Evolutionary conservation across 148 eudicot species (phyloP).

Genomic region (Hydrangea macrophylla): DNA sequence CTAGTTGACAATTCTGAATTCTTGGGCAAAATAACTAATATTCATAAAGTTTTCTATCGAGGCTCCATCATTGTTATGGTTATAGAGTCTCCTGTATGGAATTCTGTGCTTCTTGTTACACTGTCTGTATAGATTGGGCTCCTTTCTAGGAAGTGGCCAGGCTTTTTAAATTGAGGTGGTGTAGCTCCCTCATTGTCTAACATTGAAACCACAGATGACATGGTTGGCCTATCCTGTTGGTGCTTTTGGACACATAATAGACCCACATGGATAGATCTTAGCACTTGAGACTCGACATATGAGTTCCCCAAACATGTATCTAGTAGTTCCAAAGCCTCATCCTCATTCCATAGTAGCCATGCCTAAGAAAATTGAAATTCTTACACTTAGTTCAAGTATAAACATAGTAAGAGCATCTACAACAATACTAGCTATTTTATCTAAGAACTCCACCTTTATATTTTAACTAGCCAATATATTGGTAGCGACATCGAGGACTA

Average conservation of each 20-base stretch:
- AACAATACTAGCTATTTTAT: background rate
- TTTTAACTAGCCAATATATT: too few relatives aligned
- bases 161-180: slow-evolving; percentile 9
- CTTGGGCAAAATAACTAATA: too few relatives aligned
- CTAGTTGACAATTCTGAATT: too few relatives aligned
- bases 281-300: background rate
- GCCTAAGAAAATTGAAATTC: slow-evolving; percentile 13
- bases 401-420: background rate
- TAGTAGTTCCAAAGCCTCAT: slow-evolving; percentile 10
- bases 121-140: background rate
- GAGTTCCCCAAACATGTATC: slow-evolving; percentile 17
- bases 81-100: background rate
- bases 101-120: background rate
- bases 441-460: too few relatives aligned
- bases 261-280: background rate
- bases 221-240: background rate
- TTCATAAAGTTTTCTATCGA: background rate
- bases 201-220: slow-evolving; percentile 17
- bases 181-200: slow-evolving; percentile 13
- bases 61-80: slow-evolving; percentile 1
- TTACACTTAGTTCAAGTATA: background rate
- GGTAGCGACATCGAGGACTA: too few relatives aligned
- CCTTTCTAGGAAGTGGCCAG: slow-evolving; percentile 21
- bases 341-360: slow-evolving; percentile 28
- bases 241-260: background rate